Base-by-base conservation (phyloP, 352 stramenopile genomes). In the Phytophthora pisi region DNA sequence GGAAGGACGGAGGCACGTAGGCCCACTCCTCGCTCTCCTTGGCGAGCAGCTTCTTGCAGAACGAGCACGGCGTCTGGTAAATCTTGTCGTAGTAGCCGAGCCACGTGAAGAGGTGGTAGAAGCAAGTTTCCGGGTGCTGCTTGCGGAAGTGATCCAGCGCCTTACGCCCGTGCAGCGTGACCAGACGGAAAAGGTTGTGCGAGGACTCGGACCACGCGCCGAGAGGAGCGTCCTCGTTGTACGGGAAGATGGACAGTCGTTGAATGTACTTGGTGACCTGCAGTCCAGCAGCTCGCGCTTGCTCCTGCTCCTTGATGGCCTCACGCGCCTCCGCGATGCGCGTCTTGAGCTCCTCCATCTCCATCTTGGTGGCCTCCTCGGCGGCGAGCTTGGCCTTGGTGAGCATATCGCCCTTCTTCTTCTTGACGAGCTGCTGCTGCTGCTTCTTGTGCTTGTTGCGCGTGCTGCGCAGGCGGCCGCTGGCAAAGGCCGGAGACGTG, bases 231-330 rank as follows among this genome's bases (percentile, higher is more conserved):
- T 90, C 66, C 67, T 96, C 88, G 57, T 96, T 92, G 76, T 80
- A 92, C 51, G 88, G 82, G 31, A 94, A 81, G 58, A 96, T 77
- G 31, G 83, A 90, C 20, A 96, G 66, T 57, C 88, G 86, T 66
- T 96, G 82, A 53, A 91, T 90, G 71, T 92, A 96, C 78, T 92
- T 96, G 72, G 84, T 93, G 31, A 92, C 83, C 70, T 96, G 88
- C 26, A 86, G 50, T 15, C 83, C 84, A 30, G 88, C 88, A 20
- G 84, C 83, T 36, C 80, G 82, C 49, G 84, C 79, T 23, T 91
- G 81, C 61, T 94, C 86, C 70, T 94, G 88, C 60, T 96, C 88
- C 56, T 90, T 92, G 63, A 80, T 88, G 40, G 84, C 82, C 57
- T 96, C 88, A 38, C 86, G 85, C 54, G 86, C 75, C 56, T 96